Evolutionary conservation across 2,329 filamentous ascomycete species (phyloP), one percentile per base, ranked within the genome.

Genomic region (Westerdykella aurantiaca): DNA sequence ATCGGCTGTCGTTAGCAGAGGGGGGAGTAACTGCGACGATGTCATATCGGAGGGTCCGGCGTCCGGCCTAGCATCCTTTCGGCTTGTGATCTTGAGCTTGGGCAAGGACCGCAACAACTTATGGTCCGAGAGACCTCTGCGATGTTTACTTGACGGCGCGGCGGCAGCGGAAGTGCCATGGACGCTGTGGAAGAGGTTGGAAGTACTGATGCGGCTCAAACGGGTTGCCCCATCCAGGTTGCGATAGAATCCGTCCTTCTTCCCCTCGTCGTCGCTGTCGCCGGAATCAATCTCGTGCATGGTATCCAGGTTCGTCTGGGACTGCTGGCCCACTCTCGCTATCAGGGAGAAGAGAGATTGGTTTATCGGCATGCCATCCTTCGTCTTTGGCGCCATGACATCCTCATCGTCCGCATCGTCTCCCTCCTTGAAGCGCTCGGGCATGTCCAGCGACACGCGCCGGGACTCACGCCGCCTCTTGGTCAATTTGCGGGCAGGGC

Each of bases 271-370:
- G 38, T 87, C 85, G 51, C 89, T 89, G 55, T 91, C 88, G 55
- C 87, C 93, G 34, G 85, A 66, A 44, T 71, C 89, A 13, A 62
- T 58, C 52, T 85, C 85, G 59, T 89, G 85, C 65, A 93, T 91
- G 46, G 86, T 79, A 65, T 87, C 83, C 61, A 94, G 89, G 68
- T 94, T 85, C 41, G 86, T 83, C 46, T 81, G 82, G 23, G 88
- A 90, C 47, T 81, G 82, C 31, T 88, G 89, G 6, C 89, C 88
- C 31, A 88, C 88, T 13, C 88, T 88, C 6, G 90, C 87, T 53
- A 97, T 90, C 69, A 97, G 80, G 42, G 88, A 89, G 66, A 96
- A 95, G 43, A 97, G 83, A 52, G 88, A 94, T 73, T 95, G 90
- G 67, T 95, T 93, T 82, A 95, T 88, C 60, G 89, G 88, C 48